These are phyloP conservation scores for Cordyceps sp. DNA, from an alignment of 2,329 filamentous ascomycete species.

Conservation along the genomic window DNA sequence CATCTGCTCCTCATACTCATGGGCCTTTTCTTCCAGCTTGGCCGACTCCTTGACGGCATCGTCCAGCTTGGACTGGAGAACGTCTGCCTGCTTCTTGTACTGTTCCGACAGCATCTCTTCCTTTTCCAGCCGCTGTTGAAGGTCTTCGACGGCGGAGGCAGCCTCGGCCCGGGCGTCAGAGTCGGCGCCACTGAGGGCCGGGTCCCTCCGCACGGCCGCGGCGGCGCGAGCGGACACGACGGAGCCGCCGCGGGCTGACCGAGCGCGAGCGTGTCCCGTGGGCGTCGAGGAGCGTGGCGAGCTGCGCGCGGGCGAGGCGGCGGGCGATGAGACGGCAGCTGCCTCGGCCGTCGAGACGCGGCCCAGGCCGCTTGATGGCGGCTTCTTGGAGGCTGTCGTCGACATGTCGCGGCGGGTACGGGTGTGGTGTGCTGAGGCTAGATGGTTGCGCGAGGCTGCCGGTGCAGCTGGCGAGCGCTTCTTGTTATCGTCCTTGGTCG, in stretches of 20 bases:
- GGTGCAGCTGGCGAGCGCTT: too few relatives aligned
- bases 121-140: slow-evolving; percentile 67
- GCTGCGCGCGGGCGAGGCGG: slow-evolving; percentile 20
- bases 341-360: slow-evolving; percentile 25
- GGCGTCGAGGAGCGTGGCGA: slow-evolving; percentile 27
- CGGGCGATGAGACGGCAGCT: slow-evolving; percentile 10
- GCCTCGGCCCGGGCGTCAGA: slow-evolving; percentile 67
- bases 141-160: slow-evolving; percentile 62
- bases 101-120: slow-evolving; percentile 66
- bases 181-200: slow-evolving; percentile 33
- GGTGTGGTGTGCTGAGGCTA: too few relatives aligned
- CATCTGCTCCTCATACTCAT: slow-evolving; percentile 72
- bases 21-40: slow-evolving; percentile 72
- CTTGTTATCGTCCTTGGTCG: too few relatives aligned
- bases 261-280: slow-evolving; percentile 32
- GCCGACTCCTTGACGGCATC: slow-evolving; percentile 70
- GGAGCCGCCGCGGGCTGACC: slow-evolving; percentile 47
- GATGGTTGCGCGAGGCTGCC: too few relatives aligned
- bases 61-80: slow-evolving; percentile 73
- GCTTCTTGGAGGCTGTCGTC: slow-evolving; percentile 33
- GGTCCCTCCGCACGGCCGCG: slow-evolving; percentile 37
- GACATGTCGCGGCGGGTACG: slow-evolving; percentile 27
- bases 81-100: slow-evolving; percentile 68
- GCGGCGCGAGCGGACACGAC: slow-evolving; percentile 60
- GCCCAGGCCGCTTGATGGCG: slow-evolving; percentile 28